These are phyloP conservation scores for Massarina eburnea DNA, from an alignment of 2,329 filamentous ascomycete genomes.

Conservation along the genomic window DNA sequence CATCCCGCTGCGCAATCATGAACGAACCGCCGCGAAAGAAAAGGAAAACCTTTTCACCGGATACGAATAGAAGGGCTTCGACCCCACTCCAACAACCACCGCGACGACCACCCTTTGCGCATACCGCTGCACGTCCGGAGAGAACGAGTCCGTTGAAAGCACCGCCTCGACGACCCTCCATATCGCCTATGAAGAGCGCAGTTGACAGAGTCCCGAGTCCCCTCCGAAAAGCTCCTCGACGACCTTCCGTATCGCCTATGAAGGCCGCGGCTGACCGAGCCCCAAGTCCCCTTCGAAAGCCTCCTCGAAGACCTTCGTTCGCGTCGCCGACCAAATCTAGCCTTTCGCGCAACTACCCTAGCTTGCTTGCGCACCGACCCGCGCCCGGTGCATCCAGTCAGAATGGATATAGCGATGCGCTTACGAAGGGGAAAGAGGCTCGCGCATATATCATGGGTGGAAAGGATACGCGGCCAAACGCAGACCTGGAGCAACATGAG, in stretches of 20 bases:
- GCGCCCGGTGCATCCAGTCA: constrained; percentile 13
- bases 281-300: constrained; percentile 32
- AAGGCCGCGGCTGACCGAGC: constrained; percentile 12
- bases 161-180: constrained; percentile 35
- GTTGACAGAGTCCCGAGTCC: constrained; percentile 23
- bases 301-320: constrained; percentile 39
- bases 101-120: constrained; percentile 39
- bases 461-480: constrained; percentile 3
- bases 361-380: constrained; percentile 20
- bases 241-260: constrained; percentile 36
- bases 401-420: constrained; percentile 13
- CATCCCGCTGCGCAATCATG: constrained; percentile 18
- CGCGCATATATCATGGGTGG: constrained; percentile 22
- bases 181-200: constrained; percentile 22
- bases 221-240: constrained; percentile 33
- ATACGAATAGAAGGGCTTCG: constrained; percentile 15
- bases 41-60: constrained; percentile 35
- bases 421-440: constrained; percentile 23
- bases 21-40: constrained; percentile 38
- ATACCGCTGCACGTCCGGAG: constrained; percentile 36
- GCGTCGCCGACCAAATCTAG: constrained; percentile 45
- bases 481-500: constrained; percentile 1
- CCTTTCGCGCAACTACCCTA: constrained; percentile 42
- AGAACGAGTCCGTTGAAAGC: constrained; percentile 27
- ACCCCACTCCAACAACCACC: constrained; percentile 34